A percentile compares a stretch with the other conserved stretches of the same genome.
Conservation (phyloP, 2,329 filamentous ascomycete species). For the Botrytis fragariae region DNA sequence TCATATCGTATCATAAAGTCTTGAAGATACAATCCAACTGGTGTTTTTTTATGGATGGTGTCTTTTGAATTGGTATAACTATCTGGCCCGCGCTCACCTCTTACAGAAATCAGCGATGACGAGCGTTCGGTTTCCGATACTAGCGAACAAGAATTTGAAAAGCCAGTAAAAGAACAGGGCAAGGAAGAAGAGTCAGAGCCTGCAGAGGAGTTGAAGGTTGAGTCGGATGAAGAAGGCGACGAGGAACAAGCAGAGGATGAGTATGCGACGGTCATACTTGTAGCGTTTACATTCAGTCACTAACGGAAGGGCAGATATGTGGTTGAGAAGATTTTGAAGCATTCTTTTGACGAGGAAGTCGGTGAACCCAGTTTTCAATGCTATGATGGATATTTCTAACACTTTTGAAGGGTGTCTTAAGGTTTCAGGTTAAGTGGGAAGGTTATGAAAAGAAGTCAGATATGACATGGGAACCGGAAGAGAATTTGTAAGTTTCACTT, state of each 20-base stretch:
- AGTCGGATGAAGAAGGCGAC: slow-evolving; percentile 38
- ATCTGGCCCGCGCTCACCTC: slow-evolving; percentile 27
- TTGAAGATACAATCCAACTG: background rate
- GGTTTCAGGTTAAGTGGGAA: slow-evolving; percentile 77
- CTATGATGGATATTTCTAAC: slow-evolving; percentile 9
- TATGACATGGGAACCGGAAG: slow-evolving; percentile 75
- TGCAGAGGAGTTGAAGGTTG: slow-evolving; percentile 28
- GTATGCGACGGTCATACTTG: slow-evolving; percentile 38
- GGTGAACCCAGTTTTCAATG: slow-evolving; percentile 26
- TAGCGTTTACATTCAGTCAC: slow-evolving; percentile 25
- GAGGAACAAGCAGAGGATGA: slow-evolving; percentile 44
- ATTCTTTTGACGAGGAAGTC: slow-evolving; percentile 59
- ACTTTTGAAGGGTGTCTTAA: slow-evolving; percentile 43
- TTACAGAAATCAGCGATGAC: slow-evolving; percentile 35
- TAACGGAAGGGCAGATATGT: slow-evolving; percentile 54
- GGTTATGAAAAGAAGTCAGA: slow-evolving; percentile 70
- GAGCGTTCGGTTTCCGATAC: slow-evolving; percentile 40
- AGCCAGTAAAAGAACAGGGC: slow-evolving; percentile 9
- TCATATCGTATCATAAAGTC: background rate
- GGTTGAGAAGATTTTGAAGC: slow-evolving; percentile 70
- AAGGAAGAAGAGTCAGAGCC: slow-evolving; percentile 30
- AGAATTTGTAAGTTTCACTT: slow-evolving; percentile 56
- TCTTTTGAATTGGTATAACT: slow-evolving; percentile 19
- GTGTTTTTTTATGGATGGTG: background rate
- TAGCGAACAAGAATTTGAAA: slow-evolving; percentile 30